Percentiles rank a stretch among this genome's conserved stretches.
phyloP scores from a whole-genome alignment of 2,329 filamentous ascomycete species.

The Penicillium sp. region DNA sequence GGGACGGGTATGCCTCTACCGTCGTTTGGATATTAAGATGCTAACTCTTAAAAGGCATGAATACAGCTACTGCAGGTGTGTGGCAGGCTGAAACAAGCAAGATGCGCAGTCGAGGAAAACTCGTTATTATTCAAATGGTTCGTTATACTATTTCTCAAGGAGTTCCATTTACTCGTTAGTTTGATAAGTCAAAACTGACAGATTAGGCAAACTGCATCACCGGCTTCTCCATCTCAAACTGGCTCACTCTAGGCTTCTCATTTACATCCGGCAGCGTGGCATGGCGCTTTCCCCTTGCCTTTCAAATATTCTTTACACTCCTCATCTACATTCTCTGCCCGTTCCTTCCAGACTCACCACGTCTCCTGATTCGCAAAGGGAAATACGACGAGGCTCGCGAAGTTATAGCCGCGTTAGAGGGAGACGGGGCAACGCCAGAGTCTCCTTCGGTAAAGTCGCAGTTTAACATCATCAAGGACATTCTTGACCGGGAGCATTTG shows the following conservation, averaged over 20 bases:
- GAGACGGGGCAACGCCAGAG: conserved; percentile 2
- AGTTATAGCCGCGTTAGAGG: conserved; percentile 23
- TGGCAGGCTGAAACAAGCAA: conserved; percentile 43
- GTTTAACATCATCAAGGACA: conserved; percentile 28
- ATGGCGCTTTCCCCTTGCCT: conserved; percentile 41
- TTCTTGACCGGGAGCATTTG: conserved; percentile 43
- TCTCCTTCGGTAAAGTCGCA: conserved; percentile 8
- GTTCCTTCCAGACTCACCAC: conserved; percentile 42
- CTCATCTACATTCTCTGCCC: conserved; percentile 37
- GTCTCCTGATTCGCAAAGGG: conserved; percentile 42
- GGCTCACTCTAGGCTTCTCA: conserved; percentile 45
- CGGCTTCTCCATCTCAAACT: conserved; percentile 45
- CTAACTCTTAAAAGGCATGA: conserved; percentile 22
- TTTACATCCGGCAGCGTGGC: conserved; percentile 27
- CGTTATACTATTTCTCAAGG: conserved; percentile 15
- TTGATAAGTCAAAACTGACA: conserved; percentile 30
- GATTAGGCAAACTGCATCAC: conserved; percentile 47
- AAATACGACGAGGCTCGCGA: conserved; percentile 35
- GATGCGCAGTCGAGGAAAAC: conserved; percentile 26
- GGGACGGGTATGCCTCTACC: conserved; percentile 35
- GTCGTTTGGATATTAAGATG: conserved; percentile 13
- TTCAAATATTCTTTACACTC: conserved; percentile 41
- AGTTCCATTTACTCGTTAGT: conserved; percentile 18
- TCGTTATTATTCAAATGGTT: conserved; percentile 29
- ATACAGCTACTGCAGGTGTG: conserved; percentile 45